A percentile compares a stretch with the other conserved stretches of the same genome.
Evolutionary conservation across 1,284 basidiomycete genomes (phyloP).

Genomic region (Cryptococcus sp.): DNA sequence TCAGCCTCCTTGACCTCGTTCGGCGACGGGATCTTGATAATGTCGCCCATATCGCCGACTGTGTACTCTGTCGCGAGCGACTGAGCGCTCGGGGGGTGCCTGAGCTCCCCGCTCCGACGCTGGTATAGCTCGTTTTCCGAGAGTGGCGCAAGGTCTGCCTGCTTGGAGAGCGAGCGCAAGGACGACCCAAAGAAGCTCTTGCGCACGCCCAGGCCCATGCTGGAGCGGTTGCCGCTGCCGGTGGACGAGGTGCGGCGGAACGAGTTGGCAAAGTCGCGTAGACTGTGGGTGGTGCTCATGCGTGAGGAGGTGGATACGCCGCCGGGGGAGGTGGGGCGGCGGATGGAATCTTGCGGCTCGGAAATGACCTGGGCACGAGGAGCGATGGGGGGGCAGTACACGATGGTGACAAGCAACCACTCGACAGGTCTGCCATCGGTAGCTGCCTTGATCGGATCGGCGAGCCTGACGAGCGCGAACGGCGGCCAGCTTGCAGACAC

Average conservation of each 20-base stretch:
- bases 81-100: constrained; percentile 7
- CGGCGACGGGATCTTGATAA: constrained; percentile 24
- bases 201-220: neutral
- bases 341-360: neutral
- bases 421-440: constrained; percentile 15
- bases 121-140: neutral
- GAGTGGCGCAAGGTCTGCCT: neutral
- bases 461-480: constrained; percentile 35
- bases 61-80: constrained; percentile 34
- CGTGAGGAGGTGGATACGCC: constrained; percentile 18
- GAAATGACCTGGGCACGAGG: neutral
- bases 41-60: constrained; percentile 33
- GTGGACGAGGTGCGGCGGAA: constrained; percentile 26
- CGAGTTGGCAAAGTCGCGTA: constrained; percentile 23
- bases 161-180: constrained; percentile 1
- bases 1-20: neutral
- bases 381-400: constrained; percentile 11
- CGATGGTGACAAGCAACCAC: constrained; percentile 36
- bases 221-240: constrained; percentile 6
- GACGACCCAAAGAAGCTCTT: constrained; percentile 9
- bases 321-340: constrained; percentile 23
- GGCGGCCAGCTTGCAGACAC: constrained; percentile 28
- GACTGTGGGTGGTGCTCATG: constrained; percentile 18
- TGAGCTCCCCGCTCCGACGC: neutral
- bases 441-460: neutral